A percentile compares a stretch with the other conserved stretches of the same genome.
These are phyloP conservation scores for Fusarium setosum DNA, from an alignment of 2,329 filamentous ascomycete species.

Conservation along the genomic window DNA sequence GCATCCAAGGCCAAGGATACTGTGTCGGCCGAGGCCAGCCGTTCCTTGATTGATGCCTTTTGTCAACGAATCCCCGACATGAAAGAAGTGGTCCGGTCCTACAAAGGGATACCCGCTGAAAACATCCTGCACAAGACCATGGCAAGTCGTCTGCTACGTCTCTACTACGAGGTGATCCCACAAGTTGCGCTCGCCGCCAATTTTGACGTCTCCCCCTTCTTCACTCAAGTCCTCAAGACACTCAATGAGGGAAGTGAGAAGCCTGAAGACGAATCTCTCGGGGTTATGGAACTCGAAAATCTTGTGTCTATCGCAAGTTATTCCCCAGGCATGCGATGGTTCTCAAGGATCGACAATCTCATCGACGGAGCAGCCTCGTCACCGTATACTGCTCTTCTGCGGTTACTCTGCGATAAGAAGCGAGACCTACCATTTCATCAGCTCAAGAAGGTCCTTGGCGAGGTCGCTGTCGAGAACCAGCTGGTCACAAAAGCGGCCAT, in stretches of 20 bases:
- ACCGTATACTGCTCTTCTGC: constrained; percentile 78
- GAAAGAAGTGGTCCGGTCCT: constrained; percentile 81
- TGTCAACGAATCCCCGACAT: constrained; percentile 82
- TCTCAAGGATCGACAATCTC: constrained; percentile 77
- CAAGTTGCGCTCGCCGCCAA: constrained; percentile 83
- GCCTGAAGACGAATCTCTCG: constrained; percentile 62
- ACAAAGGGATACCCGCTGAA: constrained; percentile 74
- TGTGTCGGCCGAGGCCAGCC: constrained; percentile 77
- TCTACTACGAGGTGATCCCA: constrained; percentile 89
- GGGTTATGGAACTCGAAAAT: constrained; percentile 82
- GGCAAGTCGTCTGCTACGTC: constrained; percentile 78
- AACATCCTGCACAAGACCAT: constrained; percentile 83
- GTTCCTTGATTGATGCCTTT: constrained; percentile 78
- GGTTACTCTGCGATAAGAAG: constrained; percentile 50
- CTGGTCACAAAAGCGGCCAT: constrained; percentile 67
- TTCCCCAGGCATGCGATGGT: constrained; percentile 91
- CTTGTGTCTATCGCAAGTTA: constrained; percentile 82
- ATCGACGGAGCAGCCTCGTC: constrained; percentile 58
- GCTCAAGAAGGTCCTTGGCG: constrained; percentile 66
- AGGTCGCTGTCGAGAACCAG: constrained; percentile 73
- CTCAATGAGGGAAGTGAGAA: constrained; percentile 67
- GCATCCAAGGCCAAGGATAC: constrained; percentile 50
- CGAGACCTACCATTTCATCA: constrained; percentile 51
- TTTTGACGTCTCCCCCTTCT: constrained; percentile 85
- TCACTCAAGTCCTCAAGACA: constrained; percentile 75